Percentiles rank a stretch among this genome's conserved stretches.
These are phyloP conservation scores for Botryotinia narcissicola DNA, from an alignment of 2,329 filamentous ascomycete species.

Conservation along the genomic window DNA sequence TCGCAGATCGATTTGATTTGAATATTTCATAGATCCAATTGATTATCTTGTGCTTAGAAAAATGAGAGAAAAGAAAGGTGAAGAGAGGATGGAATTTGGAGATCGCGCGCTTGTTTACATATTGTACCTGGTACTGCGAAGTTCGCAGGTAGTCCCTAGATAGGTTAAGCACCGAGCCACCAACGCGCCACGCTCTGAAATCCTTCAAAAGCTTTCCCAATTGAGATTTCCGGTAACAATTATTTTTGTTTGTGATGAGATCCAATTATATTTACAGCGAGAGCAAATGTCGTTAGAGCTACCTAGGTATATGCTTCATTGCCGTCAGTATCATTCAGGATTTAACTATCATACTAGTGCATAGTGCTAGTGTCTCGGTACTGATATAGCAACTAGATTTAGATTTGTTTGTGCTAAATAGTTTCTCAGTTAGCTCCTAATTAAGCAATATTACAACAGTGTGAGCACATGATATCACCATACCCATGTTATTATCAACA, in stretches of 20 bases:
- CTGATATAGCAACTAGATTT: neutral
- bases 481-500: neutral
- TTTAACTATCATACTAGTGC: neutral
- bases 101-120: constrained; percentile 6
- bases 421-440: neutral
- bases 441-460: neutral
- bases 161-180: constrained; percentile 13
- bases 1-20: neutral
- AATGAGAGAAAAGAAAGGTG: neutral
- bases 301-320: neutral
- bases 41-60: neutral
- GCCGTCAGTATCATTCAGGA: neutral
- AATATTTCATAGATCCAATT: neutral
- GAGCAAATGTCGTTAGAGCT: neutral
- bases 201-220: neutral
- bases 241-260: neutral
- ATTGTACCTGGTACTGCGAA: neutral
- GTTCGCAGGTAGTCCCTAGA: constrained; percentile 4
- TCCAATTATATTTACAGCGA: neutral
- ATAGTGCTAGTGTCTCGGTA: neutral
- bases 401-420: neutral
- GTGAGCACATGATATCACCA: neutral
- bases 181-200: constrained; percentile 1
- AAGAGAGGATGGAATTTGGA: neutral
- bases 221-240: neutral